Evolutionary conservation across 257 asterid species (phyloP).

Genomic region (Perilla frutescens): DNA sequence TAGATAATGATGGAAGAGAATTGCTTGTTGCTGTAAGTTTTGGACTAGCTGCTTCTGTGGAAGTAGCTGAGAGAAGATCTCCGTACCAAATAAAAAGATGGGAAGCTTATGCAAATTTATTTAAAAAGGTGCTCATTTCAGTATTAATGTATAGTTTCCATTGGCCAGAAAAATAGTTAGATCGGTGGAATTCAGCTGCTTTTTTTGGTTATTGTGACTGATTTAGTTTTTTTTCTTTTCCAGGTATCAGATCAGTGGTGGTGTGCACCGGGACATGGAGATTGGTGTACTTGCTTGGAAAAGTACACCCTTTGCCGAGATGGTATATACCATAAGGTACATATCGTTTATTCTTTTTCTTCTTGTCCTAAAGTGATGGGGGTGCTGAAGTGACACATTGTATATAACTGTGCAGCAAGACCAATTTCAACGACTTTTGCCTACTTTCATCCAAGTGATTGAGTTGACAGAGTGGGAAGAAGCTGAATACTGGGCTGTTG

Average conservation of each 20-base stretch:
- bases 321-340: constrained; percentile 94
- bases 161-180: constrained; percentile 11
- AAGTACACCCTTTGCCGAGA: constrained; percentile 88
- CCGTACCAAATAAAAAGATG: constrained; percentile 77
- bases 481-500: constrained; percentile 71
- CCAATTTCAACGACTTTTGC: constrained; percentile 80
- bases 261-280: constrained; percentile 98
- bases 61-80: constrained; percentile 90
- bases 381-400: neutral
- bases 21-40: constrained; percentile 96
- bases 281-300: constrained; percentile 97
- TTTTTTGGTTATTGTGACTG: constrained; percentile 25
- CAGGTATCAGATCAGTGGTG: constrained; percentile 96
- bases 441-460: constrained; percentile 92
- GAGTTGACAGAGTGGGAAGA: constrained; percentile 87
- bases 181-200: constrained; percentile 15
- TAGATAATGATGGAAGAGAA: constrained; percentile 83
- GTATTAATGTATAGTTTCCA: neutral
- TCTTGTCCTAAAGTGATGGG: neutral
- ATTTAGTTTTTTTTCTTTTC: constrained; percentile 23
- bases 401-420: constrained; percentile 71
- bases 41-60: constrained; percentile 80
- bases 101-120: constrained; percentile 88
- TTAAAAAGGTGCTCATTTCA: constrained; percentile 67
- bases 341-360: neutral